Percentiles rank a stretch among this genome's conserved stretches.
These are phyloP conservation scores for Leersia perrieri DNA, from an alignment of 176 grass and related monocot genomes.

Conservation along the genomic window DNA sequence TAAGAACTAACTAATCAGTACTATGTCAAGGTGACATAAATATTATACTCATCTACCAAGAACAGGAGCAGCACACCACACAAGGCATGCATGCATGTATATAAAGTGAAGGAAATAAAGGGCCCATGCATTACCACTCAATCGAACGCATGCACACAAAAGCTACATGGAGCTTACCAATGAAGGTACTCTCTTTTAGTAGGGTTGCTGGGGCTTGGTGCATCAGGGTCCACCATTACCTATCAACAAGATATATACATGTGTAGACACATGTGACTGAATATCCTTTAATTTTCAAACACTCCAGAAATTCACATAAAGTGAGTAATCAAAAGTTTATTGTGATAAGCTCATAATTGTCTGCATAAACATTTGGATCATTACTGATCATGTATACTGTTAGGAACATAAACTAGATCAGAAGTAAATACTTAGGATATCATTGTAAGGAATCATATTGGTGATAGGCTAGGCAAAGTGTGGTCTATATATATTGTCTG, in stretches of 20 bases:
- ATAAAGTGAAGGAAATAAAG: slow-evolving; percentile 24
- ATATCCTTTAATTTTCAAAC: neutral
- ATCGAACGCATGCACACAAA: slow-evolving; percentile 21
- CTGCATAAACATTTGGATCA: neutral
- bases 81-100: slow-evolving; percentile 17
- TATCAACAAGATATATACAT: slow-evolving; percentile 43
- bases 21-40: slow-evolving; percentile 1
- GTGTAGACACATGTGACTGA: slow-evolving; percentile 4
- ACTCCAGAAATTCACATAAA: neutral
- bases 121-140: slow-evolving; percentile 28
- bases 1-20: slow-evolving; percentile 34
- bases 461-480: neutral
- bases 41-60: slow-evolving; percentile 33
- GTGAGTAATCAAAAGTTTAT: neutral
- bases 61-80: slow-evolving; percentile 12
- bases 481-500: no score
- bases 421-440: neutral
- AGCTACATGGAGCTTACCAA: slow-evolving; percentile 61
- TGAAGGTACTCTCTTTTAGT: slow-evolving; percentile 90
- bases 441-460: no score
- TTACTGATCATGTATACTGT: neutral
- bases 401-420: no score
- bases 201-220: slow-evolving; percentile 94
- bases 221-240: slow-evolving; percentile 98
- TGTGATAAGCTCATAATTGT: neutral